Conservation (phyloP, 192 early-diverging fungal species). For the Mortierella alpina region DNA sequence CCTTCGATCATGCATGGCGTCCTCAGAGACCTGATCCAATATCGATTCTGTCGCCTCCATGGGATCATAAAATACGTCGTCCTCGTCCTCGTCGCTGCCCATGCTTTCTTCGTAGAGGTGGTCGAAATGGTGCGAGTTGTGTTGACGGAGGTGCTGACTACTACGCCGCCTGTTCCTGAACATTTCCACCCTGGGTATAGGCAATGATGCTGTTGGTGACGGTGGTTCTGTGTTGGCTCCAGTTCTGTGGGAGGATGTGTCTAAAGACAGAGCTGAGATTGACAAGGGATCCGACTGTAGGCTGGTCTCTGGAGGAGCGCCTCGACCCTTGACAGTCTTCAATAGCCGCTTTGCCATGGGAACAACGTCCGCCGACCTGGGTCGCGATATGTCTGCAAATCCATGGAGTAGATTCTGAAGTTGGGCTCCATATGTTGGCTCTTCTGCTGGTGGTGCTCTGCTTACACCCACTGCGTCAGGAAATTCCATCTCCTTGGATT, state of each 20-base stretch:
- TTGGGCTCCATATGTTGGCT: slow-evolving; percentile 24
- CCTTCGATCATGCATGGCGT: background rate
- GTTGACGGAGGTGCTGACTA: background rate
- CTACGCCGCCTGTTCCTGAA: slow-evolving; percentile 2
- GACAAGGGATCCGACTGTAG: background rate
- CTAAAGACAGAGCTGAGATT: background rate
- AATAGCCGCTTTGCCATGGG: slow-evolving; percentile 43
- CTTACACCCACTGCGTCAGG: background rate
- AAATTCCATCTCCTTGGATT: background rate
- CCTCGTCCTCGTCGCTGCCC: slow-evolving; percentile 24
- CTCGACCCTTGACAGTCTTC: slow-evolving; percentile 33
- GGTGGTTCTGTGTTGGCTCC: slow-evolving; percentile 16
- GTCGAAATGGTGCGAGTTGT: background rate
- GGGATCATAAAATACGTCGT: slow-evolving; percentile 48
- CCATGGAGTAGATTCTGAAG: slow-evolving; percentile 37
- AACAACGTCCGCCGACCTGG: slow-evolving; percentile 41
- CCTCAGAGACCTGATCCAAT: slow-evolving; percentile 7
- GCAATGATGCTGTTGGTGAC: slow-evolving; percentile 25
- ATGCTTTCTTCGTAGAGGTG: background rate
- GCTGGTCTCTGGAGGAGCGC: background rate
- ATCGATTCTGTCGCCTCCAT: slow-evolving; percentile 32
- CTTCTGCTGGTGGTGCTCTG: background rate
- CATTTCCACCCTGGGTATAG: slow-evolving; percentile 26
- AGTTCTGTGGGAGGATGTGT: background rate
- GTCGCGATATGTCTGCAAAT: slow-evolving; percentile 43